Evolutionary conservation across 1,139 yeast genomes (phyloP).

Genomic region (Diutina mesorugosa): DNA sequence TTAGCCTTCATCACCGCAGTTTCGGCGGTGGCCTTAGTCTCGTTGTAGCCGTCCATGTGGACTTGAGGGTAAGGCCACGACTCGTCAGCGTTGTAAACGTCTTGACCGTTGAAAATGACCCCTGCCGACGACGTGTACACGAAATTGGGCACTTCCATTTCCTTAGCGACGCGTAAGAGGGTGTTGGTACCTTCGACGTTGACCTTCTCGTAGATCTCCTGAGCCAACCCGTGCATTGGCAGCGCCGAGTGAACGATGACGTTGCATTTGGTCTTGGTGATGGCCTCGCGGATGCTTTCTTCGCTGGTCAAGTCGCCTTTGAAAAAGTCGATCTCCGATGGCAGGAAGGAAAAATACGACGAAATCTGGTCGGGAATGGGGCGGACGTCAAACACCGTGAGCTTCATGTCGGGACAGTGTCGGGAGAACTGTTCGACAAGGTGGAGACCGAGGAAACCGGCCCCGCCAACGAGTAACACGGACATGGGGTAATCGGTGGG

Average conservation of each 20-base stretch:
- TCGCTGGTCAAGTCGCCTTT: constrained; percentile 78
- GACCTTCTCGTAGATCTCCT: constrained; percentile 74
- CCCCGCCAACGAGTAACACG: constrained; percentile 81
- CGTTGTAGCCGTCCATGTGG: constrained; percentile 95
- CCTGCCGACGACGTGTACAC: constrained; percentile 97
- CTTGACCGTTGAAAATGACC: constrained; percentile 89
- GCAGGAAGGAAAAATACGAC: constrained; percentile 61
- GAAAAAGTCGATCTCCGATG: constrained; percentile 42
- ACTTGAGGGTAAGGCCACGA: constrained; percentile 82
- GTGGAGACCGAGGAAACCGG: constrained; percentile 92
- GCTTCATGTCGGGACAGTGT: constrained; percentile 52
- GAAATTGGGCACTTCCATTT: constrained; percentile 45
- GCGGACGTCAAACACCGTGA: constrained; percentile 84
- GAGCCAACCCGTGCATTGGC: constrained; percentile 81
- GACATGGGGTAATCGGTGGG: constrained; percentile 15
- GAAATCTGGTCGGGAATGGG: constrained; percentile 66
- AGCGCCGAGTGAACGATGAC: constrained; percentile 94
- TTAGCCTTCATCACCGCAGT: constrained; percentile 64
- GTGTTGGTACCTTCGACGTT: constrained; percentile 83
- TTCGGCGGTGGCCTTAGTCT: constrained; percentile 91
- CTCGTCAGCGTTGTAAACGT: constrained; percentile 85
- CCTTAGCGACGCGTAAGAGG: constrained; percentile 52
- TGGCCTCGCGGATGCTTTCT: constrained; percentile 54
- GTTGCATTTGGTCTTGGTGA: constrained; percentile 44
- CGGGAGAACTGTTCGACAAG: constrained; percentile 73